Percentiles rank a stretch among this genome's conserved stretches.
Evolutionary conservation across 2,329 filamentous ascomycete genomes (phyloP).

Genomic region (Chaetomiaceae sp.): DNA sequence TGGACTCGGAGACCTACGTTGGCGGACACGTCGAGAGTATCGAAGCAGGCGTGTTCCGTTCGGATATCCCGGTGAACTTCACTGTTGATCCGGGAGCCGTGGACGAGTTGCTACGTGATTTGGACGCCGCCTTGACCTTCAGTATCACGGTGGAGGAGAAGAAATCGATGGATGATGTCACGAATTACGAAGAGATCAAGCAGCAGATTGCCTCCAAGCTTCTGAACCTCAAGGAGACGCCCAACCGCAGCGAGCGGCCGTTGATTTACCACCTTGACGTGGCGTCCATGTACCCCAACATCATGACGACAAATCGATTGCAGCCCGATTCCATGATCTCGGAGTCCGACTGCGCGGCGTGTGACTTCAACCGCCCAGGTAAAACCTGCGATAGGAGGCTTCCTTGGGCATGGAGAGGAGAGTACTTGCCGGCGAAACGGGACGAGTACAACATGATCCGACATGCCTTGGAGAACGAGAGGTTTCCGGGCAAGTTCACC

Average conservation of each 20-base stretch:
- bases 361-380: slow-evolving; percentile 95
- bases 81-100: slow-evolving; percentile 82
- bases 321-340: slow-evolving; percentile 99
- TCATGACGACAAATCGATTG: slow-evolving; percentile 98
- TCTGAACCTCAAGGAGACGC: slow-evolving; percentile 69
- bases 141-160: slow-evolving; percentile 81
- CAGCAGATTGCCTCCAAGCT: slow-evolving; percentile 72
- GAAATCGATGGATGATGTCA: slow-evolving; percentile 72
- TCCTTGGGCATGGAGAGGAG: slow-evolving; percentile 97
- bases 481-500: slow-evolving; percentile 74
- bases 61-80: slow-evolving; percentile 94
- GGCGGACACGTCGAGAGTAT: slow-evolving; percentile 99
- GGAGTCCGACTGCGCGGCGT: slow-evolving; percentile 92
- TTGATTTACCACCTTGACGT: slow-evolving; percentile 98
- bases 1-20: slow-evolving; percentile 97
- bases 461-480: slow-evolving; percentile 84
- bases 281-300: slow-evolving; percentile 99
- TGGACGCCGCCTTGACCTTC: slow-evolving; percentile 86
- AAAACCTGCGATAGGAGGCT: slow-evolving; percentile 94
- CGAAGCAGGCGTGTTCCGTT: slow-evolving; percentile 92
- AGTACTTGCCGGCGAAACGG: slow-evolving; percentile 90
- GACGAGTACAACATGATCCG: slow-evolving; percentile 99
- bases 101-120: slow-evolving; percentile 79
- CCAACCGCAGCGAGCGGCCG: slow-evolving; percentile 78
- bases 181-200: slow-evolving; percentile 80